Evolutionary conservation across 306 rosid species (phyloP).

Genomic region (Vigna nakashimae): DNA sequence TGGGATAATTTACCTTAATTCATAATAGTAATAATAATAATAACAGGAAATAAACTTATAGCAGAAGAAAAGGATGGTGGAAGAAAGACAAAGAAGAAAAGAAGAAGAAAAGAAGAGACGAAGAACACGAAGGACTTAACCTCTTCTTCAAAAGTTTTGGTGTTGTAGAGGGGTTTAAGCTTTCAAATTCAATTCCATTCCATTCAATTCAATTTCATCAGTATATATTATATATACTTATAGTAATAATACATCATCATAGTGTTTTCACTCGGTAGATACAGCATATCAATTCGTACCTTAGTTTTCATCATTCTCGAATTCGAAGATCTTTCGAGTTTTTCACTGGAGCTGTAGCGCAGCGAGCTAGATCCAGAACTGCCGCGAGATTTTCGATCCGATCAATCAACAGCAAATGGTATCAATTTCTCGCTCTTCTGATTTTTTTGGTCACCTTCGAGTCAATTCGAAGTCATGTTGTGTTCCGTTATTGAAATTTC

Average conservation of each 20-base stretch:
- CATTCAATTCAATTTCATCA: constrained; percentile 45
- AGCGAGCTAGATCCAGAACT: constrained; percentile 70
- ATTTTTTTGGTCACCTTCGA: neutral
- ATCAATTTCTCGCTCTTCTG: constrained; percentile 37
- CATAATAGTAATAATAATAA: neutral
- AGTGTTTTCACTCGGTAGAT: constrained; percentile 27
- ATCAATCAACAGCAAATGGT: constrained; percentile 71
- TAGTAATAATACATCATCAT: neutral
- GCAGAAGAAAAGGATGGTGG: constrained; percentile 50
- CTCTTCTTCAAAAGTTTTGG: constrained; percentile 45
- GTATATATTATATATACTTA: neutral
- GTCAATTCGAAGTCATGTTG: constrained; percentile 49
- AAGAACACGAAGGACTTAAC: constrained; percentile 19
- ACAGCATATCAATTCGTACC: neutral
- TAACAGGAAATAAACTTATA: constrained; percentile 39
- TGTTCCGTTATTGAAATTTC: constrained; percentile 4
- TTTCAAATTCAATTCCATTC: constrained; percentile 27
- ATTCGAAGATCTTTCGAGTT: constrained; percentile 49
- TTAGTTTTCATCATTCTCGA: constrained; percentile 25
- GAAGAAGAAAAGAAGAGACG: constrained; percentile 8
- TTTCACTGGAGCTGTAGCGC: constrained; percentile 48
- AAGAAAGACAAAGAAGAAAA: constrained; percentile 34
- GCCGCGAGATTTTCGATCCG: constrained; percentile 62
- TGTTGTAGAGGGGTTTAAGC: constrained; percentile 40
- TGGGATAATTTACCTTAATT: constrained; percentile 18